A percentile compares a stretch with the other conserved stretches of the same genome.
Evolutionary conservation across 129 eudicot species (phyloP).

Genomic region (Tagetes erecta): DNA sequence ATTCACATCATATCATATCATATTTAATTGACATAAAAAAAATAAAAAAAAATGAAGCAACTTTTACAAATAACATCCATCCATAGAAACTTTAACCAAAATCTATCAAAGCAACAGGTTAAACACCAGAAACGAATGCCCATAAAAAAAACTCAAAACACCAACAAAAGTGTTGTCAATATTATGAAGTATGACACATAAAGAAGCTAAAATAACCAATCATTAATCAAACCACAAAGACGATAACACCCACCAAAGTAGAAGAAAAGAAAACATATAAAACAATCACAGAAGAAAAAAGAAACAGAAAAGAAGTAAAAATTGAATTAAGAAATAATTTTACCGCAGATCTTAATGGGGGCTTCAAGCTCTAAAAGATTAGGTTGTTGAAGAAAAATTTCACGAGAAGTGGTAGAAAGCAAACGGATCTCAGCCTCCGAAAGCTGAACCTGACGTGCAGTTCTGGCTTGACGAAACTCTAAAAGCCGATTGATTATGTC

Average conservation of each 20-base stretch:
- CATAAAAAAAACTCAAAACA: not conserved
- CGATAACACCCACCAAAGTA: not conserved
- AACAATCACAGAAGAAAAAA: not conserved
- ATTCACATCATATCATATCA: too few relatives aligned
- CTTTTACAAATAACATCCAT: not conserved
- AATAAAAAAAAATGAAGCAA: not conserved
- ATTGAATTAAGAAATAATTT: not conserved
- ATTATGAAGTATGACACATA: not conserved
- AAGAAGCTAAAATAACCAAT: conserved; percentile 7
- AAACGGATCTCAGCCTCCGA: conserved; percentile 77
- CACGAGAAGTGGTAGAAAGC: conserved; percentile 51
- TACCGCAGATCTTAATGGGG: conserved; percentile 91
- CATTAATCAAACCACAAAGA: conserved; percentile 12
- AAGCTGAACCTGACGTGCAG: conserved; percentile 70
- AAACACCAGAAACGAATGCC: not conserved
- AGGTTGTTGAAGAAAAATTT: conserved; percentile 68
- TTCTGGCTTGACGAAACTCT: conserved; percentile 64
- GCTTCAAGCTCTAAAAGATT: conserved; percentile 82
- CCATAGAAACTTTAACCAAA: not conserved
- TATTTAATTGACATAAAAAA: too few relatives aligned
- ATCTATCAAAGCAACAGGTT: not conserved
- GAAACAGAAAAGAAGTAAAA: not conserved
- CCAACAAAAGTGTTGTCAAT: not conserved
- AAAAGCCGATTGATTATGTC: conserved; percentile 65
- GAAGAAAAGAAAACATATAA: not conserved